A percentile compares a stretch with the other conserved stretches of the same genome.
phyloP scores from a whole-genome alignment of 176 grass and related monocot genomes.

The Musa itinerans region DNA sequence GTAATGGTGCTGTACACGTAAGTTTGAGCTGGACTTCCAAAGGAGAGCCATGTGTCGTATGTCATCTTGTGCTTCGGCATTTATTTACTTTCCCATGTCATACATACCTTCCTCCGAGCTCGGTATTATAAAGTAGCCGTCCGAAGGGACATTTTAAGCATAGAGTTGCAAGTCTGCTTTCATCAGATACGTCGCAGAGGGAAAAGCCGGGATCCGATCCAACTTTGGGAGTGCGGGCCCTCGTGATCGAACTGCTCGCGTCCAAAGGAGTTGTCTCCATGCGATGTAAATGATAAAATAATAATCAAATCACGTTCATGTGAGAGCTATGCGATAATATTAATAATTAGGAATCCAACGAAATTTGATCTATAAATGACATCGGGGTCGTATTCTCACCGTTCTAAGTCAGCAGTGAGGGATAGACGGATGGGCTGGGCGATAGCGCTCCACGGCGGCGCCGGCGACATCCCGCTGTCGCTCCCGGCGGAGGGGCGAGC shows the following conservation, averaged over 20 bases:
- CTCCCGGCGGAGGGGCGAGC: conserved; percentile 37
- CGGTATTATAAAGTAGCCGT: background rate
- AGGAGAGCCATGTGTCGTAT: background rate
- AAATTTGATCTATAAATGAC: background rate
- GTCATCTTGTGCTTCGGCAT: background rate
- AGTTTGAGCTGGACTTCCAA: background rate
- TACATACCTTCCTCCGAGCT: no score
- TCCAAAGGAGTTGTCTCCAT: background rate
- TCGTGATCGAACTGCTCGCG: background rate
- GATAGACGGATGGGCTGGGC: conserved; percentile 61
- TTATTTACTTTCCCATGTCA: no score
- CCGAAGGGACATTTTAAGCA: no score
- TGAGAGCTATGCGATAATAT: background rate
- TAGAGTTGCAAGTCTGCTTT: background rate
- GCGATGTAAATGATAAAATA: background rate
- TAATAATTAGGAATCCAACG: background rate
- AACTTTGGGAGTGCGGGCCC: background rate
- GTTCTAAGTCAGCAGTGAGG: no score
- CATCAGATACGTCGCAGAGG: no score
- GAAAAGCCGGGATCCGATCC: background rate
- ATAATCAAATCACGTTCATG: background rate
- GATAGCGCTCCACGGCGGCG: conserved; percentile 76
- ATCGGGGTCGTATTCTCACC: no score
- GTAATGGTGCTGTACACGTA: background rate
- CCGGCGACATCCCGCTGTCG: conserved; percentile 72